Evolutionary conservation across 441 rosid species (phyloP).

Genomic region (Mallotus japonicus): DNA sequence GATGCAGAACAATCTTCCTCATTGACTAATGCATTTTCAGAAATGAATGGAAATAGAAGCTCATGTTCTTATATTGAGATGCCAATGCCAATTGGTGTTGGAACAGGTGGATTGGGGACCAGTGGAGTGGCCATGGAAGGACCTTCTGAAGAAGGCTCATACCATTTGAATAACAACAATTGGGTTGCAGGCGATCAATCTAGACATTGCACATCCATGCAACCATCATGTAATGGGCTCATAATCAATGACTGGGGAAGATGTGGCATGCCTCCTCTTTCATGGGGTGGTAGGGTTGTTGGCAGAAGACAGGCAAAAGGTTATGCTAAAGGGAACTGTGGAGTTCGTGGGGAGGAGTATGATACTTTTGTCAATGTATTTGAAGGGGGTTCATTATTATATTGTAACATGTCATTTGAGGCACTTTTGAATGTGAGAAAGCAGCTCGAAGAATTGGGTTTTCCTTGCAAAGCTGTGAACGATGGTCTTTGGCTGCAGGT

Average conservation of each 20-base stretch:
- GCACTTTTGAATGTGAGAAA: constrained; percentile 83
- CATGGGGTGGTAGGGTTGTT: constrained; percentile 98
- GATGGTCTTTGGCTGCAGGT: constrained; percentile 99
- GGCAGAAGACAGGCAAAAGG: constrained; percentile 64
- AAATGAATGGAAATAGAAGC: constrained; percentile 41
- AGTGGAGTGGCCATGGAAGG: constrained; percentile 72
- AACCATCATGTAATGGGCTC: constrained; percentile 53
- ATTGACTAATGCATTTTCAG: constrained; percentile 37
- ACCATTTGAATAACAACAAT: constrained; percentile 52
- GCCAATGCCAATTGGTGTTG: constrained; percentile 38
- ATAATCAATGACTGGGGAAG: constrained; percentile 79
- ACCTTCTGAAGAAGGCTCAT: constrained; percentile 74
- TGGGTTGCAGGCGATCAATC: constrained; percentile 70
- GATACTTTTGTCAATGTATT: constrained; percentile 78
- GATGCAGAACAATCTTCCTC: constrained; percentile 41
- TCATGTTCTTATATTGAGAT: constrained; percentile 49
- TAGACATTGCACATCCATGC: constrained; percentile 55
- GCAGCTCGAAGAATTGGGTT: constrained; percentile 92
- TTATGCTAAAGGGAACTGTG: constrained; percentile 54
- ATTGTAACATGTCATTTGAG: constrained; percentile 95
- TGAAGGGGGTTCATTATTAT: constrained; percentile 92
- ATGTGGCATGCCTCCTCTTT: constrained; percentile 63
- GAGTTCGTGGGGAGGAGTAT: constrained; percentile 71
- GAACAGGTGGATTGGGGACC: constrained; percentile 41
- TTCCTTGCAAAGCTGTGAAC: constrained; percentile 94